A percentile compares a stretch with the other conserved stretches of the same genome.
These are phyloP conservation scores for Thelephora aurantiotincta DNA, from an alignment of 768 basidiomycete genomes.

Conservation along the genomic window DNA sequence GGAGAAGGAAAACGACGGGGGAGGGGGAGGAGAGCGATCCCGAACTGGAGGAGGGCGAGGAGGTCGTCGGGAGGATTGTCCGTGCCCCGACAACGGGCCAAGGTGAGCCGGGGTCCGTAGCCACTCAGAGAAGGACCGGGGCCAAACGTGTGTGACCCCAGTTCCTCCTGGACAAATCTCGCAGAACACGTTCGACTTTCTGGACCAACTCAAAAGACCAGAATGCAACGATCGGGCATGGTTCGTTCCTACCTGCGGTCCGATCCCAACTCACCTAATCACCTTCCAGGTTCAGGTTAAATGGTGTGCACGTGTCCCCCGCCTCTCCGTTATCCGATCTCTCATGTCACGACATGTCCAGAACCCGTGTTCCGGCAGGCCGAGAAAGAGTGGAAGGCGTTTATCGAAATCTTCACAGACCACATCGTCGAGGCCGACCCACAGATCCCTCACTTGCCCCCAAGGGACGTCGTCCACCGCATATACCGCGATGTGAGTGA, in stretches of 20 bases:
- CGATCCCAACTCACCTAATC: neutral
- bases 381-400: constrained; percentile 83
- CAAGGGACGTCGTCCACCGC: constrained; percentile 84
- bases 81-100: constrained; percentile 74
- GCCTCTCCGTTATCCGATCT: neutral
- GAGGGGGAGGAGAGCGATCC: constrained; percentile 27
- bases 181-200: constrained; percentile 71
- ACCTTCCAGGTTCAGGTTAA: constrained; percentile 59
- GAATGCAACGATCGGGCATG: constrained; percentile 76
- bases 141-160: too few relatives aligned
- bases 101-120: constrained; percentile 34
- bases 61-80: constrained; percentile 63
- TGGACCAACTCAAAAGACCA: constrained; percentile 54
- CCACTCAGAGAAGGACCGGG: too few relatives aligned
- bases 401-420: constrained; percentile 58
- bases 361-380: constrained; percentile 72
- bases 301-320: constrained; percentile 38
- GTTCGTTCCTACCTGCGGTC: constrained; percentile 22
- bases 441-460: constrained; percentile 77
- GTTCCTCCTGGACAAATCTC: constrained; percentile 82
- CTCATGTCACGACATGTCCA: constrained; percentile 14
- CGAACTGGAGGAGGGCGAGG: constrained; percentile 47
- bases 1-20: constrained; percentile 16
- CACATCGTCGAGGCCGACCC: constrained; percentile 59
- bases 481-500: constrained; percentile 77